Evolutionary conservation across 805 yeast genomes (phyloP).

Genomic region (Ogataea paradorogensis): DNA sequence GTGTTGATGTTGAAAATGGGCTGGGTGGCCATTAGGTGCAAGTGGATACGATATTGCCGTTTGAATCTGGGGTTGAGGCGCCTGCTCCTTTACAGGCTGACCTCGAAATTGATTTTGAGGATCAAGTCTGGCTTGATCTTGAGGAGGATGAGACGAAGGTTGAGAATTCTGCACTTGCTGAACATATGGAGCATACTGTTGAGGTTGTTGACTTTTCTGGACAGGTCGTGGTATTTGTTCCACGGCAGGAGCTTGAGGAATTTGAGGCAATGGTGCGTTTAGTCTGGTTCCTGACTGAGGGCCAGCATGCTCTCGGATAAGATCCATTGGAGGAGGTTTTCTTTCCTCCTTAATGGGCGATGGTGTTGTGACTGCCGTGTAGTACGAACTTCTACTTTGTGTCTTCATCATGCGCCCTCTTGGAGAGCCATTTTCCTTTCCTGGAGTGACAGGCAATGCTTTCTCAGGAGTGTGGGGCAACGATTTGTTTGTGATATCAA

Average conservation of each 20-base stretch:
- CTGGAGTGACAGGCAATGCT: conserved; percentile 6
- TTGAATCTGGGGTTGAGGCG: not conserved
- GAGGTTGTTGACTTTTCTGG: not conserved
- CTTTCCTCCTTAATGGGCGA: conserved; percentile 11
- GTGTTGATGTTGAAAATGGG: not conserved
- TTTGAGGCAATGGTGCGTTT: not conserved
- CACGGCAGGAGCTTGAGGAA: not conserved
- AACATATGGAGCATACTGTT: not conserved
- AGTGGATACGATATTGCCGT: not conserved
- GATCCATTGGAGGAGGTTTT: conserved; percentile 12
- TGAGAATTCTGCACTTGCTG: not conserved
- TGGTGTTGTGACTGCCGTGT: conserved; percentile 9
- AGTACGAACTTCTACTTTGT: conserved; percentile 9
- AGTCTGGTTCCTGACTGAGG: not conserved
- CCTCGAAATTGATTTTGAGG: not conserved
- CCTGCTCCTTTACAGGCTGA: not conserved
- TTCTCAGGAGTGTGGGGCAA: conserved; percentile 6
- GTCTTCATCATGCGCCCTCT: conserved; percentile 3
- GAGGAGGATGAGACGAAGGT: not conserved
- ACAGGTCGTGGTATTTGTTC: not conserved
- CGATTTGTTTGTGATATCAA: conserved; percentile 18
- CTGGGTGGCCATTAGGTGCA: not conserved
- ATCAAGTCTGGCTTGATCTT: not conserved
- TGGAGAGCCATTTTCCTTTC: conserved; percentile 6
- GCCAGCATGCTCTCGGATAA: not conserved